Evolutionary conservation across 2,329 filamentous ascomycete genomes (phyloP), one percentile per base, ranked within the genome.

Genomic region (Sphaerulina vaccinii): DNA sequence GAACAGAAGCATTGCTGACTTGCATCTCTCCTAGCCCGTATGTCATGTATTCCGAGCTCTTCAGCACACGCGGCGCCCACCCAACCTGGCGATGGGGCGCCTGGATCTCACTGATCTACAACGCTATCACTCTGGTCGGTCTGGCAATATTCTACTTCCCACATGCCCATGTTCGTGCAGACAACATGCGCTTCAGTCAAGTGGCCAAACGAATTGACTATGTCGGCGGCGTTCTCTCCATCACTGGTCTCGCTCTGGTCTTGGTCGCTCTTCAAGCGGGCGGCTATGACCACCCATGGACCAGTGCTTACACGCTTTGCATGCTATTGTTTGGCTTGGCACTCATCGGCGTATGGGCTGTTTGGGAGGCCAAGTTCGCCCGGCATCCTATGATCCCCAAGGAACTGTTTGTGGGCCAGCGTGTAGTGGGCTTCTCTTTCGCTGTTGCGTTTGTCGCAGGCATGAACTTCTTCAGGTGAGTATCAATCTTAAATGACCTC

Each of bases 41-140:
- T 1, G 81, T 83, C 0, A 68, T 86, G 36, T 85, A 77, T 70
- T 79, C 73, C 29, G 81, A 86, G 63, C 71, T 84, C 67, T 79
- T 81, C 24, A 69, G 77, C 13, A 60, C 67, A 24, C 57, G 70
- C 13, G 60, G 62, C 6, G 24, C 46, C 7, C 29, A 54, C 23
- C 69, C 73, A 18, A 71, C 66, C 35, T 84, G 81, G 79, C 71
- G 81, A 49, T 82, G 76, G 57, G 74, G 69, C 3, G 61, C 65
- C 1, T 73, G 69, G 69, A 62, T 63, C 33, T 58, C 51, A 2
- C 46, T 62, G 36, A 59, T 61, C 52, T 62, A 62, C 43, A 63
- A 62, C 48, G 59, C 44, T 13, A 35, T 63, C 33, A 60, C 58
- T 1, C 49, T 53, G 5, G 32, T 61, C 18, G 61, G 59, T 10